Evolutionary conservation across 441 rosid species (phyloP), one percentile per base, ranked within the genome.

Genomic region (Codiaeum variegatum): DNA sequence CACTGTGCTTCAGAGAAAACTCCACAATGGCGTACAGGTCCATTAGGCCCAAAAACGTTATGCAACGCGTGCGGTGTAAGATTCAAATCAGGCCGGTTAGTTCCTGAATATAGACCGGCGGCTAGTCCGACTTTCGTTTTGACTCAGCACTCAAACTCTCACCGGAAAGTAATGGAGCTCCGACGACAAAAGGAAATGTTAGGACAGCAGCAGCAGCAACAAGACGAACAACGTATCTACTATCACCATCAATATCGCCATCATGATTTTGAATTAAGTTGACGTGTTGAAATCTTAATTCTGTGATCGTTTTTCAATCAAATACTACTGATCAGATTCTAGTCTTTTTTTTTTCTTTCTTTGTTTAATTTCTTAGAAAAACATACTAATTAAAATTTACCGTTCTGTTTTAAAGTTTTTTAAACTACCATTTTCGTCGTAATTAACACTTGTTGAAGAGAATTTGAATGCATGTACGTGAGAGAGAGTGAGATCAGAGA

Each of bases 1-100:
- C 98, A 93, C 75, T 93, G 98, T 70, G 91, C 91, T 28, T 87
- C 96, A 11, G 98, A 91, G 73, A 93, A 90, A 88, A 93, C 98
- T 9, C 98, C 98, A 36, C 98, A 93, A 78, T 93, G 98, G 98
- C 73, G 98, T 24, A 90, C 97, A 2, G 98, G 98, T 23, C 98
- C 98, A 19, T 80, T 88, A 87, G 98, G 98, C 2, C 95, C 98
- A 1, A 92, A 92, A 78, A 92, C 98, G 11, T 75, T 92, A 24
- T 92, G 98, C 66, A 92, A 92, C 67, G 98, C 98, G 0, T 92
- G 98, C 24, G 98, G 98, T 1, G 98, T 92, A n/a, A 62, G 98
- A 73, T 92, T 85, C 78, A 92, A 91, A 72, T 92, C 98, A 7
- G 98, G 98, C 0, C 66, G 98, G 46, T 83, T 93, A 8, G 98